Base-by-base conservation (phyloP, 345 rosid genomes). In the Boechera divaricarpa region DNA sequence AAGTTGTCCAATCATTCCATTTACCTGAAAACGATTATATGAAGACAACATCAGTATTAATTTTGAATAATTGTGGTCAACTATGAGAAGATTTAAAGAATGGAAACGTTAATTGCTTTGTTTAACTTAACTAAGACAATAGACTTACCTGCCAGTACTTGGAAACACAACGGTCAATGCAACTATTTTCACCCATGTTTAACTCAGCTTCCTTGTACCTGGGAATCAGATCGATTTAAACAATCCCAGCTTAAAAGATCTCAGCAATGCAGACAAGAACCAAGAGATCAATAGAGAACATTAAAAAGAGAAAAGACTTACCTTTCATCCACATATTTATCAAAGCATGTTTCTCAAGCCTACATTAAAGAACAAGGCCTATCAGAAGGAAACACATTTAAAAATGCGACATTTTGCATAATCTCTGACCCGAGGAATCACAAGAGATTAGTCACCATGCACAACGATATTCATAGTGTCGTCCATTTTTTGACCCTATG, bases 131-230 rank as follows among this genome's bases (percentile, higher is more conserved):
- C 7, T 2, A 41, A 53, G 53, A 29, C 70, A 72, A 78, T 52
- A 54, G 33, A 51, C 10, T 10, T 78, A 95, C 97, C 94, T 87
- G 93, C 94, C 93, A 90, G 81, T 96, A 96, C 68, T 93, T 91
- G 42, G 97, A 86, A 77, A 90, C 98, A 76, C 98, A 96, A 60
- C 99, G 96, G 78, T 96, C 98, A 44, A 93, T 93, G 93, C 99
- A 96, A 68, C 92, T 96, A 71, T 91, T 96, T 80, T 96, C 99
- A 63, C 97, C 99, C 98, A 91, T 93, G 83, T 93, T 96, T 60
- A 96, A 84, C 87, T 96, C 99, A 24, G 88, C 58, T 67, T 96
- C 99, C 85, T 90, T 93, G 86, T 87, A 93, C 89, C 98, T 96
- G 67, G n/a, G 8, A 75, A 67, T 61, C 74, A 18, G 53, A 57